Conservation (phyloP, 2,329 filamentous ascomycete species). For the Aspergillus eucalypticola region DNA sequence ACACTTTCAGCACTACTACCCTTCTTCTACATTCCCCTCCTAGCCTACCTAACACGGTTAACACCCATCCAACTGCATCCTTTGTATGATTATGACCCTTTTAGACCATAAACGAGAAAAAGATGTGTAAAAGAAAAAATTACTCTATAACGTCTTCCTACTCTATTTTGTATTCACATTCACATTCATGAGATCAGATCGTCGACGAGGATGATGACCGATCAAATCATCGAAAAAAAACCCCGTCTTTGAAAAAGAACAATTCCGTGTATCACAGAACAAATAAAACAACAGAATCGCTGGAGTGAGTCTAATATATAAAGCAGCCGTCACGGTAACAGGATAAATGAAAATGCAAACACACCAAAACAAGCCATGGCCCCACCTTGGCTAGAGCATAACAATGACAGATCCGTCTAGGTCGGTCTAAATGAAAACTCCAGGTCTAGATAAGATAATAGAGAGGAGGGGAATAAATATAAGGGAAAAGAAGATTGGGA, state of each 20-base stretch:
- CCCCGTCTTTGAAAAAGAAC: background rate
- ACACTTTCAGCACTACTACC: no score
- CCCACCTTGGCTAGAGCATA: no score
- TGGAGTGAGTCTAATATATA: constrained; percentile 21
- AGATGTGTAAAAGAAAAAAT: background rate
- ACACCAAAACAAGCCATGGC: background rate
- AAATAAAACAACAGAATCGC: constrained; percentile 16
- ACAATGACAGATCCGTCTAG: background rate
- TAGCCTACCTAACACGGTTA: no score
- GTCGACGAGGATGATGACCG: background rate
- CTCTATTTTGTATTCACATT: constrained; percentile 11
- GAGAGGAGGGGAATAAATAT: background rate
- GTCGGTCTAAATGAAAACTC: background rate
- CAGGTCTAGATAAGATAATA: background rate
- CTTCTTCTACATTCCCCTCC: no score
- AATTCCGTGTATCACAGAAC: constrained; percentile 9
- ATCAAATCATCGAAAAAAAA: background rate
- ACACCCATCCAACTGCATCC: no score
- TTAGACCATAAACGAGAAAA: background rate
- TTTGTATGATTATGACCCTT: no score
- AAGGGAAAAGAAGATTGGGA: background rate
- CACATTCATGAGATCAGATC: background rate
- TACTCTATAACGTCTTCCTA: constrained; percentile 11
- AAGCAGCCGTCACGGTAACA: constrained; percentile 1
- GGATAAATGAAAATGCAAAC: background rate